phyloP scores from a whole-genome alignment of 805 yeast genomes.

The Myxozyma melibiosi region DNA sequence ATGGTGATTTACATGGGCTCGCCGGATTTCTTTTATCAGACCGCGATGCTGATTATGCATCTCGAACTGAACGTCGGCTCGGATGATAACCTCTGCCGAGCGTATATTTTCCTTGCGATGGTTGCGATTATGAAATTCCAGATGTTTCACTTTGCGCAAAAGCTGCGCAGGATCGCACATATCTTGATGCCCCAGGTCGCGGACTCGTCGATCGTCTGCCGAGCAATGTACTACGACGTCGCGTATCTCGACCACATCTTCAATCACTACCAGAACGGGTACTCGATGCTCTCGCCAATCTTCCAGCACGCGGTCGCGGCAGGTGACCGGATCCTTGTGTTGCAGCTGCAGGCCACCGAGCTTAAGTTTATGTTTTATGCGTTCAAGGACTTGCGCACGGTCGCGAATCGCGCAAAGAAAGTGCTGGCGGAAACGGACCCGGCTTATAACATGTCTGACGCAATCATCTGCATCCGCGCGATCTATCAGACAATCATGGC shows the following conservation, averaged over 20 bases:
- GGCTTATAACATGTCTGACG: constrained; percentile 14
- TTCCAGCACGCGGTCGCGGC: constrained; percentile 16
- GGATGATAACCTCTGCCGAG: constrained; percentile 16
- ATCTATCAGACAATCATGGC: constrained; percentile 18
- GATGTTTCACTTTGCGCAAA: constrained; percentile 18
- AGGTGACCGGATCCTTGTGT: constrained; percentile 26
- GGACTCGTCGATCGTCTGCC: constrained; percentile 14
- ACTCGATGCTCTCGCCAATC: not conserved
- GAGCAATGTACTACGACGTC: constrained; percentile 10
- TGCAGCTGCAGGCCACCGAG: constrained; percentile 21
- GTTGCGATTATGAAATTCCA: constrained; percentile 21
- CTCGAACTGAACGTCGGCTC: constrained; percentile 19
- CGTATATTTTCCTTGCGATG: constrained; percentile 27
- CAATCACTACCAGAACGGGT: not conserved
- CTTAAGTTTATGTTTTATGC: constrained; percentile 10
- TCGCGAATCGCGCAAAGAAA: not conserved
- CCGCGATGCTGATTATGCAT: constrained; percentile 6
- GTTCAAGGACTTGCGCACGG: constrained; percentile 5
- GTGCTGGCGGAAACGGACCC: constrained; percentile 1
- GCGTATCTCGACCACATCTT: constrained; percentile 17
- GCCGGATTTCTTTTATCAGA: constrained; percentile 14
- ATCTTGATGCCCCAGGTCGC: not conserved
- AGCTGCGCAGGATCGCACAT: constrained; percentile 4
- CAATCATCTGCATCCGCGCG: constrained; percentile 10
- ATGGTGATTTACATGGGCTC: constrained; percentile 16